Evolutionary conservation across 768 basidiomycete species (phyloP).

Genomic region (button mushroom (Agaricus bisporus)): DNA sequence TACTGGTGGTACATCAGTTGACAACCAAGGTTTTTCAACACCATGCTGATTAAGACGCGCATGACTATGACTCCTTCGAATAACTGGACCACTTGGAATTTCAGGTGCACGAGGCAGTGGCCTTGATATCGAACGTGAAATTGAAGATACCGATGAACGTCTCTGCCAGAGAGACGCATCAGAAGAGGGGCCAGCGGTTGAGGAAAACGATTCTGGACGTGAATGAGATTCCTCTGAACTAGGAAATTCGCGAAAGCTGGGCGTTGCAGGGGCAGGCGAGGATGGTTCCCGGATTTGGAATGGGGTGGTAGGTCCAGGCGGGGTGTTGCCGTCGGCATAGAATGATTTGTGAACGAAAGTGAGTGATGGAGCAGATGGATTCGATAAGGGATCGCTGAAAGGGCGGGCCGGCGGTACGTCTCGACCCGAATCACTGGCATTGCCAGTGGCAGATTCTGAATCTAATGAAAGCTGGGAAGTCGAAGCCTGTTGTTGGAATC

Average conservation of each 20-base stretch:
- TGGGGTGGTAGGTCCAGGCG: background rate
- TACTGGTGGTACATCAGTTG: background rate
- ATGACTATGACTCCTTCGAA: conserved; percentile 1
- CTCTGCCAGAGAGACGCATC: conserved; percentile 9
- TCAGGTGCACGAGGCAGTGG: conserved; percentile 4
- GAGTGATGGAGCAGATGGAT: conserved; percentile 38
- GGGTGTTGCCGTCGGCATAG: conserved; percentile 16
- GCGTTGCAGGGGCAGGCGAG: too few species aligned
- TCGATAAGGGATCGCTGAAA: conserved; percentile 33
- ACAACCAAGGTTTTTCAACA: background rate
- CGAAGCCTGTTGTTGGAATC: conserved; percentile 17
- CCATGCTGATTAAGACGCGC: background rate
- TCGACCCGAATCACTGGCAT: conserved; percentile 21
- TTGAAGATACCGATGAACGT: conserved; percentile 6
- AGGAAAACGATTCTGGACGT: background rate
- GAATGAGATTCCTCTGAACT: background rate
- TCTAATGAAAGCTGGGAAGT: conserved; percentile 11
- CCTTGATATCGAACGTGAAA: conserved; percentile 6
- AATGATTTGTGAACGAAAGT: conserved; percentile 36
- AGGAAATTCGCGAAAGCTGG: too few species aligned
- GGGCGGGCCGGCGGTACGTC: conserved; percentile 33
- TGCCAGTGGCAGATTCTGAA: conserved; percentile 28
- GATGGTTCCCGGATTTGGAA: too few species aligned
- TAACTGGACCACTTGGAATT: background rate
- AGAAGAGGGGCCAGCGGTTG: background rate